A percentile compares a stretch with the other conserved stretches of the same genome.
Conservation (phyloP, 2,329 filamentous ascomycete genomes). For the Cyphellophora attinorum region DNA sequence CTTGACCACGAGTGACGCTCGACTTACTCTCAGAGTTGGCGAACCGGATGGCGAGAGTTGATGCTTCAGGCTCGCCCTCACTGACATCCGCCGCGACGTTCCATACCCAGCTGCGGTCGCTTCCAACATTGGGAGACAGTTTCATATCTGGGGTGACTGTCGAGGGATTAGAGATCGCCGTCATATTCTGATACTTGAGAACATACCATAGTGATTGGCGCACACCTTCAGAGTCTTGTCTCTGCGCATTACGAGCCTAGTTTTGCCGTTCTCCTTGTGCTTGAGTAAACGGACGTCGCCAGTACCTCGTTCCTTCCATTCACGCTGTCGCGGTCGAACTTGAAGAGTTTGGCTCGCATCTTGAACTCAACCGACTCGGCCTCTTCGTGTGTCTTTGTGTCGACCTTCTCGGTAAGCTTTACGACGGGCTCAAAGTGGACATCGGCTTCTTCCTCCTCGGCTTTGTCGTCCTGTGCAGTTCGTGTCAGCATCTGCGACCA, state of each 20-base stretch:
- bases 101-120: constrained; percentile 98
- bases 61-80: constrained; percentile 92
- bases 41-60: constrained; percentile 93
- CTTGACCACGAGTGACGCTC: background rate
- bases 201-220: constrained; percentile 97
- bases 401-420: constrained; percentile 90
- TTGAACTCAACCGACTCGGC: constrained; percentile 96
- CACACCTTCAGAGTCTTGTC: constrained; percentile 99
- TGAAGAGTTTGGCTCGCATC: constrained; percentile 99
- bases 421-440: constrained; percentile 97
- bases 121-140: constrained; percentile 93
- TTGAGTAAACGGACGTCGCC: constrained; percentile 93
- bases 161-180: constrained; percentile 16
- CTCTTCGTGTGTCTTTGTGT: constrained; percentile 97
- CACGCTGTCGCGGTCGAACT: constrained; percentile 82
- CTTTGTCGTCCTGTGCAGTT: constrained; percentile 27
- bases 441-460: constrained; percentile 79
- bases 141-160: constrained; percentile 97
- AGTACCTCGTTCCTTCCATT: constrained; percentile 99
- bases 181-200: background rate
- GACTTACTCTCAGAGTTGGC: constrained; percentile 90
- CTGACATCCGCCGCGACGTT: constrained; percentile 95
- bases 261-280: constrained; percentile 98
- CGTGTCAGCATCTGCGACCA: too few relatives aligned
- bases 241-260: constrained; percentile 91